Conservation (phyloP, 2,329 filamentous ascomycete species). For the Ceratocystis eucalypticola region DNA sequence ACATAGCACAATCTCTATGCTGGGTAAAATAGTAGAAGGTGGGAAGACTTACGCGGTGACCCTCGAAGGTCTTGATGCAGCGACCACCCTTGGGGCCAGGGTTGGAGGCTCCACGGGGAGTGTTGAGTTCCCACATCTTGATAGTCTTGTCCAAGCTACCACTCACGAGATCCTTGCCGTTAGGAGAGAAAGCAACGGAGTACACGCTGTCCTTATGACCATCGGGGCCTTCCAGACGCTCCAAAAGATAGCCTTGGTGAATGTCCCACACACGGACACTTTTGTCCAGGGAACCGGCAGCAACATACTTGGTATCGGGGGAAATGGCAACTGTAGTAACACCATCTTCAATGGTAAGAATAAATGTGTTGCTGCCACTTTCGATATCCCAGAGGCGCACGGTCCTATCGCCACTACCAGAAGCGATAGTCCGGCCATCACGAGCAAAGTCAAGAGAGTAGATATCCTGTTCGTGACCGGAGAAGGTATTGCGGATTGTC, state of each 20-base stretch:
- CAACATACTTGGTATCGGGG: constrained; percentile 84
- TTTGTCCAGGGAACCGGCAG: constrained; percentile 91
- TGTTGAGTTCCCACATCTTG: constrained; percentile 94
- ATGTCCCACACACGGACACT: constrained; percentile 97
- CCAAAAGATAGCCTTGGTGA: constrained; percentile 68
- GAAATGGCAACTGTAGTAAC: constrained; percentile 97
- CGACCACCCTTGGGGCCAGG: constrained; percentile 69
- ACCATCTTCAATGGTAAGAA: constrained; percentile 85
- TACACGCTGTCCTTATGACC: constrained; percentile 97
- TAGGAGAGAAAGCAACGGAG: constrained; percentile 88
- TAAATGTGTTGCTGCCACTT: constrained; percentile 65
- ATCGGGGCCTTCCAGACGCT: constrained; percentile 81
- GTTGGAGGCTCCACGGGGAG: constrained; percentile 53
- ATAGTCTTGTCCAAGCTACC: constrained; percentile 96
- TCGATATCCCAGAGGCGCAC: constrained; percentile 96
- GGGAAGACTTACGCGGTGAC: constrained; percentile 58
- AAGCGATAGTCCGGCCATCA: constrained; percentile 87
- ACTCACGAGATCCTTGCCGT: constrained; percentile 81
- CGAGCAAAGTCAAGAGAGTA: constrained; percentile 92
- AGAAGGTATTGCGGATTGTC: constrained; percentile 81
- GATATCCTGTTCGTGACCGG: constrained; percentile 97
- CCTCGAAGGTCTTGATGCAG: constrained; percentile 93
- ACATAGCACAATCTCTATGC: too few relatives aligned
- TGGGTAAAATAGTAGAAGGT: too few relatives aligned
- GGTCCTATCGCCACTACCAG: constrained; percentile 85